Base-by-base conservation (phyloP, 2,329 filamentous ascomycete species). In the Fusarium brevicatenulatum region DNA sequence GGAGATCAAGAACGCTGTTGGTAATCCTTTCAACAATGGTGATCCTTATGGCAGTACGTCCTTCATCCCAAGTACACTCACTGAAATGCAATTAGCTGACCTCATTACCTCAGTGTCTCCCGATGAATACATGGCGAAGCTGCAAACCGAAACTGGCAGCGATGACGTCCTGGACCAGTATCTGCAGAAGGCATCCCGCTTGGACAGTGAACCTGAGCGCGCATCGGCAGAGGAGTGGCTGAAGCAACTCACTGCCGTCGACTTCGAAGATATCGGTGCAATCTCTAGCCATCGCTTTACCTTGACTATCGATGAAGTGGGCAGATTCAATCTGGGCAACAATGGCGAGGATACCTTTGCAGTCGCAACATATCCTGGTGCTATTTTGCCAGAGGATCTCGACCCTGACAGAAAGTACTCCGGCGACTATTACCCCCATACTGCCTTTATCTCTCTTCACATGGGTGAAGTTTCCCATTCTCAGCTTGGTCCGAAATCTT, bases 231-330 rank as follows among this genome's bases (percentile, higher is more conserved):
- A n/a, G n/a, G n/a, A n/a, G n/a, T n/a, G n/a, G n/a, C n/a, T n/a
- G n/a, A n/a, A n/a, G n/a, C n/a, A n/a, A n/a, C n/a, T n/a, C n/a
- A n/a, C n/a, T n/a, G n/a, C n/a, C n/a, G n/a, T n/a, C n/a, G n/a
- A n/a, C n/a, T n/a, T 28, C 28, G 6, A 1, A 18, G 1, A 49
- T n/a, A 6, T 32, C 7, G 6, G 4, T 3, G 7, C 4, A n/a
- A 49, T 49, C 12, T 11, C 15, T 12, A n/a, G 32, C 4, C 46
- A 30, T 32, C 28, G 6, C 1, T 30, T 30, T 30, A 21, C 1
- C 15, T 32, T 49, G 28, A 49, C 28, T 1, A 1, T n/a, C 13
- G 0, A 18, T 12, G n/a, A n/a, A 2, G 1, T 1, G 28, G 32
- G 15, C 7, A 0, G 10, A 12, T 49, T 49, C 3, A 4, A 49